phyloP scores from a whole-genome alignment of 345 rosid genomes.

The Pugionium dolabratum region DNA sequence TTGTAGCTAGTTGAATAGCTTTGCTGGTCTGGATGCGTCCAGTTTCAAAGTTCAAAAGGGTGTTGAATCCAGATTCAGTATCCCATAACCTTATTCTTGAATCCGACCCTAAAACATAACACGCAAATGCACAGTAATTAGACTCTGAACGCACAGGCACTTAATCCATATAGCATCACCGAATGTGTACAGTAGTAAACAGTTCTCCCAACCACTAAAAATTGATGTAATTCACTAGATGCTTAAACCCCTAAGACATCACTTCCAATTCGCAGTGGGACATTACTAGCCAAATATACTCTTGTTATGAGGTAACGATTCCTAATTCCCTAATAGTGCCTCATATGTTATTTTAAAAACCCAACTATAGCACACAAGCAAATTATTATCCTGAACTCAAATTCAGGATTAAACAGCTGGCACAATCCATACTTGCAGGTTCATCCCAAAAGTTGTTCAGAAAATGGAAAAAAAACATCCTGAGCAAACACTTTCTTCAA shows the following conservation, averaged over 20 bases:
- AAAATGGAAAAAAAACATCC: conserved; percentile 1
- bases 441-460: not conserved
- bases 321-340: conserved; percentile 2
- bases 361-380: conserved; percentile 3
- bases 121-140: conserved; percentile 2
- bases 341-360: not conserved
- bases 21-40: conserved; percentile 79
- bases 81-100: conserved; percentile 96
- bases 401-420: not conserved
- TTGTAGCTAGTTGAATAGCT: conserved; percentile 64
- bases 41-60: conserved; percentile 89
- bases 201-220: not conserved
- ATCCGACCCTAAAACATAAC: conserved; percentile 69
- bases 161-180: conserved; percentile 2
- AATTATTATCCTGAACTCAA: not conserved
- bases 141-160: conserved; percentile 5
- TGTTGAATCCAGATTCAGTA: conserved; percentile 82
- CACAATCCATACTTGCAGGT: conserved; percentile 1
- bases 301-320: conserved; percentile 5
- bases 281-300: not conserved
- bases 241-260: not conserved
- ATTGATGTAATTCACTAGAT: conserved; percentile 1
- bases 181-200: not conserved
- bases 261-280: not conserved
- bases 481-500: not conserved